Evolutionary conservation across 345 rosid species (phyloP).

Genomic region (Nasturtium officinale): DNA sequence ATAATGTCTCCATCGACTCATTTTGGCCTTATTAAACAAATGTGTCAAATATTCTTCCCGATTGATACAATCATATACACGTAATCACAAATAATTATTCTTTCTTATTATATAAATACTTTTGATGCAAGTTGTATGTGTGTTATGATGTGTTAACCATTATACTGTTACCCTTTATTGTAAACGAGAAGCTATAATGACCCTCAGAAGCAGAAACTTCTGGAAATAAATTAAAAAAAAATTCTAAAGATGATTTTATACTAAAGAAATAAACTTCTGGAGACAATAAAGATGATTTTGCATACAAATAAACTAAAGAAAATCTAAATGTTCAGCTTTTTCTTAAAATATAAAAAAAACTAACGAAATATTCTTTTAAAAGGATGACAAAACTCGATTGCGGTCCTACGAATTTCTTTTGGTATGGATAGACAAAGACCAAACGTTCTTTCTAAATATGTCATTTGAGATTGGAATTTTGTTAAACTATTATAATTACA

Average conservation of each 20-base stretch:
- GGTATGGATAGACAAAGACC: neutral
- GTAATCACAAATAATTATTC: neutral
- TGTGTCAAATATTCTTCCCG: conserved; percentile 10
- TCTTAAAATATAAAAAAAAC: neutral
- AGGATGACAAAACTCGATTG: neutral
- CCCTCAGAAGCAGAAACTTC: conserved; percentile 17
- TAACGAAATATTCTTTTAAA: neutral
- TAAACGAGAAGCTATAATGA: conserved; percentile 30
- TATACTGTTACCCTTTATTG: conserved; percentile 34
- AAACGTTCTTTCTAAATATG: neutral
- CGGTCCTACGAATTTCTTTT: neutral
- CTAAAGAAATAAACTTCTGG: conserved; percentile 10
- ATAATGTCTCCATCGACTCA: conserved; percentile 37
- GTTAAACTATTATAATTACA: neutral
- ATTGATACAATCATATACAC: conserved; percentile 3
- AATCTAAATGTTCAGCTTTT: neutral
- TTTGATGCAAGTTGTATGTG: conserved; percentile 21
- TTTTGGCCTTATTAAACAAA: conserved; percentile 31
- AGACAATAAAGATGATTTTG: conserved; percentile 3
- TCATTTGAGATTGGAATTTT: neutral
- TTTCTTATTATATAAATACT: conserved; percentile 15
- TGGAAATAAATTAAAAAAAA: conserved; percentile 2
- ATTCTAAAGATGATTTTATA: neutral
- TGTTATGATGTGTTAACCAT: conserved; percentile 28
- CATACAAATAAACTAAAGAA: conserved; percentile 4